Base-by-base conservation (phyloP, 1,284 basidiomycete species). In the Fomitopsis palustris region DNA sequence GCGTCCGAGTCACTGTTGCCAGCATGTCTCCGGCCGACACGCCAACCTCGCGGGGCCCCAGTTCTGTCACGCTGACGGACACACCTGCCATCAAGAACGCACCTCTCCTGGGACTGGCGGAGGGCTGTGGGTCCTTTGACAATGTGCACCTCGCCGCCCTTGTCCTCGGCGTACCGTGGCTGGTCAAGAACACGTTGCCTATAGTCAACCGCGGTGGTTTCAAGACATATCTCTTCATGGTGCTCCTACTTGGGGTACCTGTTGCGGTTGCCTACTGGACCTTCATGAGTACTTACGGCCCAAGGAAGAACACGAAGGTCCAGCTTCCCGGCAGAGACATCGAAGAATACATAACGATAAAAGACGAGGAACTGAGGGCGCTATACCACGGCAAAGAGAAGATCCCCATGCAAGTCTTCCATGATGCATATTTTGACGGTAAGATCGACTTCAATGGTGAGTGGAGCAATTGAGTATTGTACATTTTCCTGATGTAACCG, bases 371-470 rank as follows among this genome's bases (percentile, higher is more conserved):
- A 62, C 81, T 99, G 69, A 90, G 86, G 77, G 79, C 81, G 29
- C 81, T 88, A 67, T 98, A 95, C 79, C 77, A 86, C 54, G 86
- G 85, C 66, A 86, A 85, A 73, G 88, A 90, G 73, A 98, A 97
- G 78, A 98, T 99, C 64, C 96, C 96, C 53, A 97, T 98, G 89
- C 95, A 99, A 77, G 78, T 92, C 65, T 97, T 98, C 82, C 91
- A 99, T 74, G 97, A 99, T 78, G 93, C 94, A 63, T 99, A 93
- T 80, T 98, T 99, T 76, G 95, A 96, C 62, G 90, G 90, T 64
- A 98, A 98, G 80, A 87, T 96, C 63, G 95, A 98, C 64, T 91
- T 98, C 74, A 98, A 98, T 62, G 95, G 95, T 88, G 55, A 42
- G 78, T 75, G 4, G n/a, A n/a, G n/a, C n/a, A n/a, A n/a, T n/a